A percentile compares a stretch with the other conserved stretches of the same genome.
phyloP scores from a whole-genome alignment of 1,284 basidiomycete species.

The Butyriboletus appendiculatus region DNA sequence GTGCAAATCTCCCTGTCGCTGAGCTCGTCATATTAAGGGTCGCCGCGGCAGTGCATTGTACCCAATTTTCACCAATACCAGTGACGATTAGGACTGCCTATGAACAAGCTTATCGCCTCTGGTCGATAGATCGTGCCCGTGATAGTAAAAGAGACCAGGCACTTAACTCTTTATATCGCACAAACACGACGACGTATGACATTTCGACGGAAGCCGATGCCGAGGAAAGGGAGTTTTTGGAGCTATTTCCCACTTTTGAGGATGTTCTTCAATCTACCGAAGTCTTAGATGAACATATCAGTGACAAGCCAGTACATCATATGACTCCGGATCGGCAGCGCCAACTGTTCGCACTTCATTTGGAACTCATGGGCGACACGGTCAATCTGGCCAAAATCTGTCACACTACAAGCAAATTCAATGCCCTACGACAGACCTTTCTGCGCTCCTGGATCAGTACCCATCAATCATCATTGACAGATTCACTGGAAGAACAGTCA shows the following conservation, averaged over 20 bases:
- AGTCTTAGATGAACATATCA: conserved; percentile 13
- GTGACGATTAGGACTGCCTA: conserved; percentile 53
- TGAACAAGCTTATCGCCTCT: conserved; percentile 76
- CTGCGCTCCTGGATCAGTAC: conserved; percentile 24
- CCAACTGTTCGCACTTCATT: conserved; percentile 29
- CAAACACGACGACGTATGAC: conserved; percentile 59
- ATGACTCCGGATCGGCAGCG: conserved; percentile 22
- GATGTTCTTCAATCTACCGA: conserved; percentile 48
- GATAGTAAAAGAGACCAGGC: conserved; percentile 67
- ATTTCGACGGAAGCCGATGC: conserved; percentile 69
- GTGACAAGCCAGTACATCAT: conserved; percentile 16
- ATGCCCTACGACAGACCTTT: conserved; percentile 19
- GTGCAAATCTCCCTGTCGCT: conserved; percentile 21
- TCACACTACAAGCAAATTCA: conserved; percentile 15
- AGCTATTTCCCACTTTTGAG: conserved; percentile 85
- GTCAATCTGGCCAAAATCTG: not conserved
- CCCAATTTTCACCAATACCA: conserved; percentile 34
- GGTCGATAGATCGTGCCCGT: conserved; percentile 79
- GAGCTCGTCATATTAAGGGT: conserved; percentile 52
- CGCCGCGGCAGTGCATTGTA: conserved; percentile 42
- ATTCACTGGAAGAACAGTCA: conserved; percentile 27
- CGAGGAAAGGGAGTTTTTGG: conserved; percentile 81
- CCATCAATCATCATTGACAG: conserved; percentile 17
- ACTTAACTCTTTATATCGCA: conserved; percentile 80
- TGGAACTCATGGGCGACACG: conserved; percentile 22